These are phyloP conservation scores for Platanthera zijinensis DNA, from an alignment of 106 monocot species.

Conservation along the genomic window DNA sequence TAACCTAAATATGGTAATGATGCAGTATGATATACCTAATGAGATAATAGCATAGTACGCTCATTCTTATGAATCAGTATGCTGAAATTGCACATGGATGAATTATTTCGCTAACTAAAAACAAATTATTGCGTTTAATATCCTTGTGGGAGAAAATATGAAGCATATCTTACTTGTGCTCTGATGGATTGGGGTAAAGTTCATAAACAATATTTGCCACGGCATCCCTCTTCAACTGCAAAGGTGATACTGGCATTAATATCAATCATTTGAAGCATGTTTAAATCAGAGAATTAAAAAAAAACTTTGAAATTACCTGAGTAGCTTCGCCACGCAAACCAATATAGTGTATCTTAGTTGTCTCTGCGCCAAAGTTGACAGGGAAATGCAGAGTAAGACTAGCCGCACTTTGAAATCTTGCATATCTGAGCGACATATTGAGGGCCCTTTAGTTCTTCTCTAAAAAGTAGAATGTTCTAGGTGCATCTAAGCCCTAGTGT, in stretches of 20 bases:
- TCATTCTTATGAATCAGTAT: no score
- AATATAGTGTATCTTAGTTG: constrained; percentile 85
- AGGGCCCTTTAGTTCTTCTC: background rate
- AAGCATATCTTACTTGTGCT: constrained; percentile 73
- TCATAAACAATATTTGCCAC: constrained; percentile 97
- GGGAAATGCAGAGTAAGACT: constrained; percentile 90
- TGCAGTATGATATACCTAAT: no score
- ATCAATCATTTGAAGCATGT: background rate
- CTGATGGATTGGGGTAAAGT: constrained; percentile 91
- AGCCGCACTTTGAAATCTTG: constrained; percentile 86
- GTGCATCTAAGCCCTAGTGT: no score
- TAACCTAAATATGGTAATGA: no score
- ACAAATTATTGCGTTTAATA: no score
- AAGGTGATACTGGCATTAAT: background rate
- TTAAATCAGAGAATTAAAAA: background rate
- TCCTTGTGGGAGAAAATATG: background rate
- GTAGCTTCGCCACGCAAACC: constrained; percentile 95
- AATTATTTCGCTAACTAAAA: no score
- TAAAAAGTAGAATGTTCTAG: no score
- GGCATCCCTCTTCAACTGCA: constrained; percentile 92
- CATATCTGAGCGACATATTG: constrained; percentile 37
- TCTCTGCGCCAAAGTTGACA: constrained; percentile 86
- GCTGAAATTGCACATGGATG: no score
- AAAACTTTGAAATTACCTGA: constrained; percentile 39
- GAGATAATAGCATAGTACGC: no score